A percentile compares a stretch with the other conserved stretches of the same genome.
These are phyloP conservation scores for Candida schatavii DNA, from an alignment of 805 yeast species.

Conservation along the genomic window DNA sequence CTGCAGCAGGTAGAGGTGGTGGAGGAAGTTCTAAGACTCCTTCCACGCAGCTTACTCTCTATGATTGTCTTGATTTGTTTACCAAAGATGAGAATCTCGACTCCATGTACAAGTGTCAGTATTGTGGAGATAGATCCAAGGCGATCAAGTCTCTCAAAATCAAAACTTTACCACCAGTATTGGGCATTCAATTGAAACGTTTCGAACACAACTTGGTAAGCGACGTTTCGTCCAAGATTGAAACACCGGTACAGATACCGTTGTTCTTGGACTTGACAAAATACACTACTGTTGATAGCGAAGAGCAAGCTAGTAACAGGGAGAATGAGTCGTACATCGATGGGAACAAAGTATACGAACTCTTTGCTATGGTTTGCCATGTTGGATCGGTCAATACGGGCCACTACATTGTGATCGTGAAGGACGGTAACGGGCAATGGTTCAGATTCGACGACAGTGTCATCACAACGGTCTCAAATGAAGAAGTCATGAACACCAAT, in stretches of 20 bases:
- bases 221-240: constrained; percentile 64
- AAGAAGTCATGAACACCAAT: constrained; percentile 63
- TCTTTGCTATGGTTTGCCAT: constrained; percentile 85
- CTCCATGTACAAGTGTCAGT: constrained; percentile 64
- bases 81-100: constrained; percentile 78
- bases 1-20: too few relatives aligned
- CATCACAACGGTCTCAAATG: constrained; percentile 61
- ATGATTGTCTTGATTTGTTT: constrained; percentile 71
- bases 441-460: constrained; percentile 87
- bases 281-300: constrained; percentile 36
- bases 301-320: constrained; percentile 7
- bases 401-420: constrained; percentile 81
- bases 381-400: constrained; percentile 95
- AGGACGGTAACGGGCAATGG: constrained; percentile 77
- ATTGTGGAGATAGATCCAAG: constrained; percentile 58
- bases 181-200: constrained; percentile 81
- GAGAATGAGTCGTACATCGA: constrained; percentile 15
- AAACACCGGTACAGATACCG: constrained; percentile 71
- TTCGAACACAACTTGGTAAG: constrained; percentile 57
- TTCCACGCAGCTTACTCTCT: constrained; percentile 29
- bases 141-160: constrained; percentile 72
- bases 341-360: constrained; percentile 57
- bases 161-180: constrained; percentile 68
- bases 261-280: constrained; percentile 66
- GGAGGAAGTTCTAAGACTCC: constrained; percentile 18